phyloP scores from a whole-genome alignment of 306 rosid genomes.

The Acacia confusa region DNA sequence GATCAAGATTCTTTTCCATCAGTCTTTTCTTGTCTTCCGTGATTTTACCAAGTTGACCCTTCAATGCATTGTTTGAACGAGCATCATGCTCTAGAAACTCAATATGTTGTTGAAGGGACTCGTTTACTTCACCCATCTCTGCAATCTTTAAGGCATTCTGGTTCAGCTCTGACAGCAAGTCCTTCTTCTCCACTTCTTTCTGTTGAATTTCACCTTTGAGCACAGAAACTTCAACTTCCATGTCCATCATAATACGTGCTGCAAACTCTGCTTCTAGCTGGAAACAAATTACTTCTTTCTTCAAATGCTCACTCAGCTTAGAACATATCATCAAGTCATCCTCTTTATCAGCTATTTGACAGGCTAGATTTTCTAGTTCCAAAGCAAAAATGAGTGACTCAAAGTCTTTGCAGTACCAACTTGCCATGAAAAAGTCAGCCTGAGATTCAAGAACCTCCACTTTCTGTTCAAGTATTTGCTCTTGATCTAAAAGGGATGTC shows the following conservation, averaged over 20 bases:
- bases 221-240: conserved; percentile 50
- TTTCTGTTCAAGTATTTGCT: conserved; percentile 50
- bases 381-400: conserved; percentile 65
- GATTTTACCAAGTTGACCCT: conserved; percentile 48
- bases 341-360: conserved; percentile 47
- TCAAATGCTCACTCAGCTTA: conserved; percentile 49
- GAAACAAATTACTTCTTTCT: conserved; percentile 48
- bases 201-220: conserved; percentile 46
- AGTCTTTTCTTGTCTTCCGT: conserved; percentile 45
- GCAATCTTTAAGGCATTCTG: conserved; percentile 38
- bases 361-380: conserved; percentile 49
- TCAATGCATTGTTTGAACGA: conserved; percentile 49
- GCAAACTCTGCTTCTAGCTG: conserved; percentile 56
- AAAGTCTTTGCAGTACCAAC: conserved; percentile 62
- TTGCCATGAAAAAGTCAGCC: conserved; percentile 56
- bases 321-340: conserved; percentile 39
- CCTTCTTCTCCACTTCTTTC: conserved; percentile 42
- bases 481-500: conserved; percentile 63
- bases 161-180: conserved; percentile 45
- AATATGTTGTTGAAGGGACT: conserved; percentile 46
- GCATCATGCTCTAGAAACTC: conserved; percentile 47
- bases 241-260: conserved; percentile 47
- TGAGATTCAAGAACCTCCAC: conserved; percentile 55
- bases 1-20: conserved; percentile 42
- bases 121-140: conserved; percentile 49